Base-by-base conservation (phyloP, 352 stramenopile genomes). In the Phytopythium boreale region DNA sequence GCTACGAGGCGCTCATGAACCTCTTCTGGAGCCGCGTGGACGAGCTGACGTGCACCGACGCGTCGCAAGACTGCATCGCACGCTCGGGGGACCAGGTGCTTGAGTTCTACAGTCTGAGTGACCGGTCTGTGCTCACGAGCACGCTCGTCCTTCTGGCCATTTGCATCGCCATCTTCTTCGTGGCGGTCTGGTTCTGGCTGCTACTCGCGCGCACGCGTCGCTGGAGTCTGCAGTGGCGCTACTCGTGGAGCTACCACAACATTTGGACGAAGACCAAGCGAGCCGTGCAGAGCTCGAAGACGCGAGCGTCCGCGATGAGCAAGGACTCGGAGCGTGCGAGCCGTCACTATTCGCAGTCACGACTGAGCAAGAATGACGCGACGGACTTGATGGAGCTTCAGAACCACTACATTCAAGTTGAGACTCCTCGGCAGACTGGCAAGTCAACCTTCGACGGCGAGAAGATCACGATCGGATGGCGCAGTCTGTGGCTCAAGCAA, bases 1-100 rank as follows among this genome's bases (percentile, higher is more conserved):
- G 59, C n/a, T 85, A 75, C 50, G 74, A 80, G 17, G 74, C 73
- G 2, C 36, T 83, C 39, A 85, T 82, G 72, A 76, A 75, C 22
- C 63, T 80, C 9, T 85, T 81, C 64, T 88, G 79, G 79, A 66
- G 72, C 56, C 69, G 64, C 31, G 62, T 85, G 8, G 62, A 70
- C 27, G 41, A 41, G 0, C 74, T 88, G n/a, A 55, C 72, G 27
- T 88, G 79, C 36, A 46, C 71, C 50, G 56, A 59, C 12, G 70
- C 67, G 10, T 34, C 67, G 10, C 61, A 80, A 41, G 56, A 62
- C 11, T 89, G 78, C 34, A 62, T 78, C 1, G 78, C 76, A 0
- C 57, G 57, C 2, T 77, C 69, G 9, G 79, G 81, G 0, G 57
- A 71, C 1, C 59, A 68, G 2, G 79, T 90, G 24, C 62, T 90